Base-by-base conservation (phyloP, 257 asterid species). In the Solanum tarapatanum region DNA sequence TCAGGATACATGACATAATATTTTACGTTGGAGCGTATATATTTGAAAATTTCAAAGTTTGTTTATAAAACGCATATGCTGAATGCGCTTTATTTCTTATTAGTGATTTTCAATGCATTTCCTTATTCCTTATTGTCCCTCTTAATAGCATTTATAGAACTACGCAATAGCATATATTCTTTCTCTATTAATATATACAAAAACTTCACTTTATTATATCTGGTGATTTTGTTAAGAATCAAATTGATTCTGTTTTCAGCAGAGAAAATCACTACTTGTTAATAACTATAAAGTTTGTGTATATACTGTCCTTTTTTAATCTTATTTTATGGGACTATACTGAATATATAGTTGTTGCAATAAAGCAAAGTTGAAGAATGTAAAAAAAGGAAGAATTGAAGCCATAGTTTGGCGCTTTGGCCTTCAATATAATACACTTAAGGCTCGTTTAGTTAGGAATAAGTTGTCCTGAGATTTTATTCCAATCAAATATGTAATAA, bases 251-350 rank as follows among this genome's bases (percentile, higher is more conserved):
- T 7, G 0, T 55, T 55, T 55, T 55, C 10, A 55, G n/a, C 62
- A 6, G 62, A 6, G 0, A 55, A 55, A 55, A 55, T 55, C 62
- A 55, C n/a, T 55, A 51, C 3, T 55, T 17, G 62, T 17, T 55
- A 17, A 55, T 55, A 17, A 17, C 9, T 2, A 51, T 51, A 51
- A 51, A 4, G 23, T 16, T 51, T 16, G 23, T 45, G 19, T 45
- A 45, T 55, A 55, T 55, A 0, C 0, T 17, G 0, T 55, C 2
- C 10, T 17, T 55, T 55, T 0, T 0, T 0, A 51, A 51, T 51
- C 62, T 17, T 51, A 51, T 51, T 51, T 51, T 51, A 51, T 17
- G n/a, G n/a, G 4, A 55, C 10, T 55, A 55, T 55, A 55, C n/a
- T 55, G 10, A 45, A 45, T 45, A 55, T 55, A 2, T 17, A 55